Evolutionary conservation across 139 green algal species (phyloP).

Genomic region (Chlorella sp.): DNA sequence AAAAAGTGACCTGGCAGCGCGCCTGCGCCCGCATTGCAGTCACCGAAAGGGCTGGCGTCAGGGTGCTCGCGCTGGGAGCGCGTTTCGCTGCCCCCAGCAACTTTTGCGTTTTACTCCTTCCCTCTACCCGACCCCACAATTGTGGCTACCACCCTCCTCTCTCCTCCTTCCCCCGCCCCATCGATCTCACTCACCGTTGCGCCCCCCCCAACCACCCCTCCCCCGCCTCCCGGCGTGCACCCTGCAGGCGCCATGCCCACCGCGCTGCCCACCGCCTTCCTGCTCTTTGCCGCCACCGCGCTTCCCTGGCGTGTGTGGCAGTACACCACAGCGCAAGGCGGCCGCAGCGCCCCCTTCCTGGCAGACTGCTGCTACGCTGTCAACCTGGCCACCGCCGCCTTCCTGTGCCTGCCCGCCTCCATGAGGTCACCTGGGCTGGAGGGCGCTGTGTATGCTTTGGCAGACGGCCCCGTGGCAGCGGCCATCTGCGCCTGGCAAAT

Average conservation of each 20-base stretch:
- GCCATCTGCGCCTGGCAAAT: slow-evolving; percentile 70
- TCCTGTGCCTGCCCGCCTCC: slow-evolving; percentile 39
- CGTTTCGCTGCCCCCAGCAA: background rate
- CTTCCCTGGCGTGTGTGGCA: slow-evolving; percentile 51
- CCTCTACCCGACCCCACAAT: background rate
- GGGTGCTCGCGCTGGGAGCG: no score
- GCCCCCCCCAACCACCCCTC: no score
- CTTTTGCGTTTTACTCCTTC: background rate
- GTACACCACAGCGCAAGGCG: slow-evolving; percentile 37
- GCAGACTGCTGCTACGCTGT: slow-evolving; percentile 72
- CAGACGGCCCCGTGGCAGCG: slow-evolving; percentile 61
- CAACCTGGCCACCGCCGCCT: slow-evolving; percentile 43
- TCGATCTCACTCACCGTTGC: no score
- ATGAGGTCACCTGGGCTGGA: slow-evolving; percentile 31
- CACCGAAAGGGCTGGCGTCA: no score
- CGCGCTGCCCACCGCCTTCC: slow-evolving; percentile 51
- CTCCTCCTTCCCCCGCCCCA: no score
- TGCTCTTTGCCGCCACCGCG: slow-evolving; percentile 50
- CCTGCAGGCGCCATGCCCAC: slow-evolving; percentile 49
- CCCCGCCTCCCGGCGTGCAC: background rate
- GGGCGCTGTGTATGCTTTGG: slow-evolving; percentile 56
- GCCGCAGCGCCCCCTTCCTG: slow-evolving; percentile 54
- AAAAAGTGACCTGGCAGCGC: background rate
- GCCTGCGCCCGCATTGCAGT: background rate
- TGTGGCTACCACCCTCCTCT: background rate